Percentiles rank a stretch among this genome's conserved stretches.
Evolutionary conservation across 306 rosid genomes (phyloP).

Genomic region (Sicyos baderoa): DNA sequence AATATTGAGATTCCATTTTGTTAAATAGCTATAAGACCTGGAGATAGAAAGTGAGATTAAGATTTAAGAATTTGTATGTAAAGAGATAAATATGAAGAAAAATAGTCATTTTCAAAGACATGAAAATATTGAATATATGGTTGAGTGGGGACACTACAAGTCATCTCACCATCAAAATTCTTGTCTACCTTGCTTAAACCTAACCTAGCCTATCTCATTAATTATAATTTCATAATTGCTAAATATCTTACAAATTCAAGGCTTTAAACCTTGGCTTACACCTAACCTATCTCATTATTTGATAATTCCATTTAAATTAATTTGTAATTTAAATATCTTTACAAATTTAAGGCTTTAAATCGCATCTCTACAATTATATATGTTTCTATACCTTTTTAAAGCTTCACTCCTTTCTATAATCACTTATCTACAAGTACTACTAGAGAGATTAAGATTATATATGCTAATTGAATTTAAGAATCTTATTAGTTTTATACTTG

Average conservation of each 20-base stretch:
- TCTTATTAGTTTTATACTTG: background rate
- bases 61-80: background rate
- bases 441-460: no score
- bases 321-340: background rate
- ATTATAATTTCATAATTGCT: background rate
- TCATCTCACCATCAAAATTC: slow-evolving; percentile 11
- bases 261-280: no score
- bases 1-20: background rate
- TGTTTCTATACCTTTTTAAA: no score
- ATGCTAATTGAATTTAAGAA: background rate
- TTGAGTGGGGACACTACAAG: slow-evolving; percentile 12
- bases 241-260: background rate
- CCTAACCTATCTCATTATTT: no score
- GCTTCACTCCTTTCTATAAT: no score
- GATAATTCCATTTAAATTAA: no score
- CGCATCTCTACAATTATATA: background rate
- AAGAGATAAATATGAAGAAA: background rate
- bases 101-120: background rate
- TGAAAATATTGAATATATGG: background rate
- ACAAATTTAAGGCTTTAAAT: background rate
- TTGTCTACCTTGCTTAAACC: background rate
- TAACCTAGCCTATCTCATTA: slow-evolving; percentile 4
- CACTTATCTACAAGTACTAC: background rate
- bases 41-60: background rate
- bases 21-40: background rate